These are phyloP conservation scores for Pseudogymnoascus sp. DNA, from an alignment of 2,329 filamentous ascomycete genomes.

Conservation along the genomic window DNA sequence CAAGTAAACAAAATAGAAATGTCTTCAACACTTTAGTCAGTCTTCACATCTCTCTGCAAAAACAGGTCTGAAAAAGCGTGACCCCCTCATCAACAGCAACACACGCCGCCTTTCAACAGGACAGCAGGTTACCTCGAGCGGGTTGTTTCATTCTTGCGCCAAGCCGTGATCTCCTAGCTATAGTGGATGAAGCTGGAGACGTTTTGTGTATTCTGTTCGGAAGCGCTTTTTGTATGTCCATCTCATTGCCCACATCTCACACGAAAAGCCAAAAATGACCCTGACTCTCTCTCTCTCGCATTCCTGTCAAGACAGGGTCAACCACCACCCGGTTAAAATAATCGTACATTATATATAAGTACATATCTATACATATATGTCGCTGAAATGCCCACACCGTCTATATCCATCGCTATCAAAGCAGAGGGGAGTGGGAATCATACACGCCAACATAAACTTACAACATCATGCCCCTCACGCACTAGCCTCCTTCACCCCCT, in stretches of 20 bases:
- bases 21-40: constrained; percentile 53
- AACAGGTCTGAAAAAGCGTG: constrained; percentile 50
- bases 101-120: neutral
- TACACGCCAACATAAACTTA: constrained; percentile 17
- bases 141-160: constrained; percentile 42
- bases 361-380: constrained; percentile 9
- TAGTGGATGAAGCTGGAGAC: constrained; percentile 38
- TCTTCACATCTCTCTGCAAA: constrained; percentile 41
- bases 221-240: constrained; percentile 34
- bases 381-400: neutral
- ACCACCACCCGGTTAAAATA: neutral
- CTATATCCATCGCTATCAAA: constrained; percentile 5
- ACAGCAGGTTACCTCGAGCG: constrained; percentile 12
- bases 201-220: constrained; percentile 45
- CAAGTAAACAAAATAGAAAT: constrained; percentile 22
- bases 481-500: constrained; percentile 21
- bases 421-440: constrained; percentile 5
- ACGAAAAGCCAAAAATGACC: too few species aligned
- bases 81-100: constrained; percentile 19
- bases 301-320: neutral
- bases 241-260: neutral
- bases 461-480: constrained; percentile 18
- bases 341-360: constrained; percentile 15
- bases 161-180: constrained; percentile 45
- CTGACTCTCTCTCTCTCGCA: neutral